A percentile compares a stretch with the other conserved stretches of the same genome.
These are phyloP conservation scores for Plectosphaerella cucumerina DNA, from an alignment of 2,329 filamentous ascomycete species.

Conservation along the genomic window DNA sequence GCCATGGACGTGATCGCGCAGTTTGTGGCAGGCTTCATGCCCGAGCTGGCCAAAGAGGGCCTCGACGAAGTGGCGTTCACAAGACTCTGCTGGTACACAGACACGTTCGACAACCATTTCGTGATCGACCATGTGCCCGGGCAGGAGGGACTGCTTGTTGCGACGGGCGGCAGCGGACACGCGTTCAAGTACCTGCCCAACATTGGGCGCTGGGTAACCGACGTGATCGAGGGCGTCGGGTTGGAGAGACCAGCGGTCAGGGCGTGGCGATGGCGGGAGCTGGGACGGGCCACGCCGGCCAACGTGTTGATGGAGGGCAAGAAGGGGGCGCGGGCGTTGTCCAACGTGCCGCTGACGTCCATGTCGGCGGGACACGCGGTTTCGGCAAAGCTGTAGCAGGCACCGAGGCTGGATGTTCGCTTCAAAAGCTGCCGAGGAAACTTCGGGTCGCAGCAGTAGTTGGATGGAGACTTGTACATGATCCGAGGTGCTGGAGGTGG, in stretches of 20 bases:
- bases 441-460: no score
- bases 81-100: constrained; percentile 57
- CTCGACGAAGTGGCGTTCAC: constrained; percentile 29
- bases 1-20: constrained; percentile 17
- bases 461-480: no score
- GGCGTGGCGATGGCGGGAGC: constrained; percentile 17
- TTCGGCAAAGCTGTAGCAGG: not conserved
- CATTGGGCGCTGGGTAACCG: constrained; percentile 49
- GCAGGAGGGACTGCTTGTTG: constrained; percentile 55
- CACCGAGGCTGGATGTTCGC: no score
- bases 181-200: constrained; percentile 59
- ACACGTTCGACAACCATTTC: constrained; percentile 51
- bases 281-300: not conserved
- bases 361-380: not conserved
- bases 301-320: constrained; percentile 17
- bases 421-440: no score
- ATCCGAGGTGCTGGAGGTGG: no score
- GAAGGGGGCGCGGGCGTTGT: constrained; percentile 9
- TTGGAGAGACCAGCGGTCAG: constrained; percentile 20
- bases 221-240: constrained; percentile 38
- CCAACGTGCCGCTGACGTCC: constrained; percentile 10
- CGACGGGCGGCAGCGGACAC: constrained; percentile 58
- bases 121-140: constrained; percentile 35
- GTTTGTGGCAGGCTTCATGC: constrained; percentile 34
- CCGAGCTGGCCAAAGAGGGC: constrained; percentile 29